Percentiles rank a stretch among this genome's conserved stretches.
Evolutionary conservation across 352 stramenopile species (phyloP).

Genomic region (Phytophthora hibernalis): DNA sequence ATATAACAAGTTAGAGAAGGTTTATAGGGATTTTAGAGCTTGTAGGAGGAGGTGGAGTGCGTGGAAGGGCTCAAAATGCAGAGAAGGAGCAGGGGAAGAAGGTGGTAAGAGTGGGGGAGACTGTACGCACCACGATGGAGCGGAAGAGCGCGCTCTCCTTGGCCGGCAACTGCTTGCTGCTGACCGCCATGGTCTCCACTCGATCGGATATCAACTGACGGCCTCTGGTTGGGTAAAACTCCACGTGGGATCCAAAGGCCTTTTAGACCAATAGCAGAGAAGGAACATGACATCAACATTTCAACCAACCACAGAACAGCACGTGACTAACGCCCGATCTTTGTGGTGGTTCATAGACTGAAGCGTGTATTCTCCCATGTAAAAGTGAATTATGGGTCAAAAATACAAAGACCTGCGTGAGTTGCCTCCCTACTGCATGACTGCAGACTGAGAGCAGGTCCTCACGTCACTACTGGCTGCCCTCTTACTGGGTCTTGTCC

Average conservation of each 20-base stretch:
- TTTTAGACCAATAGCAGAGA: conserved; percentile 5
- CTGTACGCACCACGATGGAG: conserved; percentile 89
- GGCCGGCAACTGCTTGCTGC: conserved; percentile 84
- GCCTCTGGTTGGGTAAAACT: conserved; percentile 30
- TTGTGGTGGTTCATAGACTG: conserved; percentile 23
- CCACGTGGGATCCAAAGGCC: background rate
- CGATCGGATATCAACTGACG: conserved; percentile 29
- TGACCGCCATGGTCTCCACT: conserved; percentile 53
- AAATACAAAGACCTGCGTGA: conserved; percentile 36
- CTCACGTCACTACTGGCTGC: conserved; percentile 26
- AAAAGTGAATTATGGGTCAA: conserved; percentile 31
- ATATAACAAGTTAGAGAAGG: background rate
- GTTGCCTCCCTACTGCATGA: conserved; percentile 11
- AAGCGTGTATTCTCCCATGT: conserved; percentile 39
- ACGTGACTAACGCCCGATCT: conserved; percentile 22
- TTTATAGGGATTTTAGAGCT: background rate
- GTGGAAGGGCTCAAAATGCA: background rate
- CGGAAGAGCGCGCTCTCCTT: conserved; percentile 97
- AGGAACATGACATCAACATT: background rate
- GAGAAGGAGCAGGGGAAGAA: background rate
- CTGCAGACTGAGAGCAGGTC: conserved; percentile 17
- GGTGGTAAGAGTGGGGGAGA: background rate
- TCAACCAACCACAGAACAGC: background rate
- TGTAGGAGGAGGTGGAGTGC: background rate
- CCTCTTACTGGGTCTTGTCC: conserved; percentile 43